A percentile compares a stretch with the other conserved stretches of the same genome.
These are phyloP conservation scores for Colletotrichum sp. DNA, from an alignment of 2,329 filamentous ascomycete genomes.

Conservation along the genomic window DNA sequence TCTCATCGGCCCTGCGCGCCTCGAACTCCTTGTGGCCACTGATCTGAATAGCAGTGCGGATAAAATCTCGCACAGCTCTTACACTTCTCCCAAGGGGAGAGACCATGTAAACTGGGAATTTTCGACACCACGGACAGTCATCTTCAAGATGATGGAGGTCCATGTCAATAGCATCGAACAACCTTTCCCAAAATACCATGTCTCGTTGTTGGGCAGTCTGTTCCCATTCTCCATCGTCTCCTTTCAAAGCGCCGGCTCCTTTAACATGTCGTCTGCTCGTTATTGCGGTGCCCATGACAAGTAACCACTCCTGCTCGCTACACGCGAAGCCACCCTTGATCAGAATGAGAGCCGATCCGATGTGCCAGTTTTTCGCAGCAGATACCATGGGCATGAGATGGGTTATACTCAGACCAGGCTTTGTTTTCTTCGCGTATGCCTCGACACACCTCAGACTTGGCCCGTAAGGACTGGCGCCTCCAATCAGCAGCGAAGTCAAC, in stretches of 20 bases:
- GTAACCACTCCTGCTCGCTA: neutral
- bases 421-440: neutral
- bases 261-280: neutral
- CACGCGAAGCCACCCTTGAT: neutral
- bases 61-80: neutral
- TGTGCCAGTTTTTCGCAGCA: neutral
- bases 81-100: neutral
- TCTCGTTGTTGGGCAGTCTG: neutral
- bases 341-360: neutral
- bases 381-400: neutral
- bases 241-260: neutral
- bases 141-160: neutral
- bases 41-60: neutral
- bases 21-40: neutral
- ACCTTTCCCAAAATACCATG: neutral
- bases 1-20: fast-evolving
- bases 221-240: neutral
- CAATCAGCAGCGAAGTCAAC: neutral
- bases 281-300: neutral
- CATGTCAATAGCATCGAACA: neutral
- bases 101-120: neutral
- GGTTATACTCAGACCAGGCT: neutral
- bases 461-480: neutral
- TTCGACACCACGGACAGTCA: neutral
- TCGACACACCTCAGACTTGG: neutral